A percentile compares a stretch with the other conserved stretches of the same genome.
Conservation (phyloP, 345 rosid species). For the Clausena lansium region DNA sequence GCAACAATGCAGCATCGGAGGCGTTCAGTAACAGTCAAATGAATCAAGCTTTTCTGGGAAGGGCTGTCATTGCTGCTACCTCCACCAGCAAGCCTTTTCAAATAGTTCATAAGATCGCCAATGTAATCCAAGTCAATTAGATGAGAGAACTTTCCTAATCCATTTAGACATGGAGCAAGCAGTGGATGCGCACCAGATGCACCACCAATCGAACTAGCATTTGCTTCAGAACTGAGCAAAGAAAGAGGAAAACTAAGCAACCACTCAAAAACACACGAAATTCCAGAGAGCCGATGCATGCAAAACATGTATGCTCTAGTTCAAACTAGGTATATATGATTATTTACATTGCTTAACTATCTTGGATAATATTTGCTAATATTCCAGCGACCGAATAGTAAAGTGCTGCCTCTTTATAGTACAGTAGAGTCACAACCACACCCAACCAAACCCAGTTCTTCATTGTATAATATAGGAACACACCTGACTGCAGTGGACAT, state of each 20-base stretch:
- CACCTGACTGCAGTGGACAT: conserved; percentile 53
- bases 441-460: neutral
- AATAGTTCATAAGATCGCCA: conserved; percentile 83
- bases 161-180: conserved; percentile 79
- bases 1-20: conserved; percentile 90
- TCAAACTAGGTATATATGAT: neutral
- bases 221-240: conserved; percentile 47
- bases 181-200: conserved; percentile 58
- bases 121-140: conserved; percentile 82
- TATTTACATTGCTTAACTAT: neutral
- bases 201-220: conserved; percentile 28
- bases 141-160: conserved; percentile 84
- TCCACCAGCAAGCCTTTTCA: conserved; percentile 78
- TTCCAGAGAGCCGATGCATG: neutral
- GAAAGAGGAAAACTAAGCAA: neutral
- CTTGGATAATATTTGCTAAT: neutral
- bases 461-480: conserved; percentile 13
- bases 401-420: neutral
- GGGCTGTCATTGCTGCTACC: conserved; percentile 33
- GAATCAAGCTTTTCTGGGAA: conserved; percentile 34
- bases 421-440: neutral
- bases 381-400: neutral
- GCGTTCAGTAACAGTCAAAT: conserved; percentile 68
- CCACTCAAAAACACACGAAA: neutral
- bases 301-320: neutral